These are phyloP conservation scores for Trichoderma sp. DNA, from an alignment of 2,329 filamentous ascomycete species.

Conservation along the genomic window DNA sequence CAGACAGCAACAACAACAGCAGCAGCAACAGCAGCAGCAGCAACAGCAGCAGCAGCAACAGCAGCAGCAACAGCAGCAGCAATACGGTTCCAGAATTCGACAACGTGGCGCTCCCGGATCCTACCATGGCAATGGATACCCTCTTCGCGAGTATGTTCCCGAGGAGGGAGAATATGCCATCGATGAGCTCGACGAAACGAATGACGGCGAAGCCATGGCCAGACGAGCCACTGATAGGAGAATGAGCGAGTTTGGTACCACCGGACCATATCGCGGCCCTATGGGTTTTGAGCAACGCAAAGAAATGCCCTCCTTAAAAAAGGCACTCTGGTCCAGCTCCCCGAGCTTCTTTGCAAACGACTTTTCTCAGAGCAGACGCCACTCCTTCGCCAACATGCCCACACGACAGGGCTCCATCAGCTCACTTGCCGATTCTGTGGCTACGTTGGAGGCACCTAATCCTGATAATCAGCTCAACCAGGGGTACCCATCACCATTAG, in stretches of 20 bases:
- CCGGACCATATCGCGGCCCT: slow-evolving; percentile 45
- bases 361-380: slow-evolving; percentile 69
- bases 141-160: slow-evolving; percentile 57
- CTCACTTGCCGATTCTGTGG: slow-evolving; percentile 53
- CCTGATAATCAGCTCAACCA: slow-evolving; percentile 44
- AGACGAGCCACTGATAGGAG: slow-evolving; percentile 48
- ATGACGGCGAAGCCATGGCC: slow-evolving; percentile 50
- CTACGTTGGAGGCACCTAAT: slow-evolving; percentile 45
- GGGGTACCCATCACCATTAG: slow-evolving; percentile 39
- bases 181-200: slow-evolving; percentile 64
- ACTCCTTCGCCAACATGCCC: slow-evolving; percentile 72
- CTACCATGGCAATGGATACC: slow-evolving; percentile 57
- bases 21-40: slow-evolving; percentile 43
- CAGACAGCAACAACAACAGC: slow-evolving; percentile 50
- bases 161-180: slow-evolving; percentile 71
- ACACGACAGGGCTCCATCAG: slow-evolving; percentile 63
- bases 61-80: slow-evolving; percentile 42
- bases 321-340: slow-evolving; percentile 68
- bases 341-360: slow-evolving; percentile 64
- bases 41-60: slow-evolving; percentile 44
- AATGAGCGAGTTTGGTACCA: slow-evolving; percentile 56
- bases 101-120: slow-evolving; percentile 57
- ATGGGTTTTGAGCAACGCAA: slow-evolving; percentile 60
- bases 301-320: slow-evolving; percentile 58
- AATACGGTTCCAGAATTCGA: slow-evolving; percentile 54